Evolutionary conservation across 1,139 yeast genomes (phyloP), one percentile per base, ranked within the genome.

Genomic region (Waltiozyma sp.): DNA sequence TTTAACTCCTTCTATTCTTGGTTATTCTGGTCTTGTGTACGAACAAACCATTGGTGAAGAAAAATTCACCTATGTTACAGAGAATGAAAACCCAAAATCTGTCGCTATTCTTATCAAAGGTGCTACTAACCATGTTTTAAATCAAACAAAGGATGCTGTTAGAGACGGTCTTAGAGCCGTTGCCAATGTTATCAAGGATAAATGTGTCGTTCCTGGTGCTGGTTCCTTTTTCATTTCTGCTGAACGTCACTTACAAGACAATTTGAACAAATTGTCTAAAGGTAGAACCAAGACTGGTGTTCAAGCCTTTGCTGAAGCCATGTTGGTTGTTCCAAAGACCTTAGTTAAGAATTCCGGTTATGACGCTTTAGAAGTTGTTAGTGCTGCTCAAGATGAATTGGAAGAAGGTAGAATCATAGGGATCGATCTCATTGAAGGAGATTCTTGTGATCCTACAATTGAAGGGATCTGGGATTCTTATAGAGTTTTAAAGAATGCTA

Each of bases 391-490:
- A 64, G 98, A 93, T 64, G 96, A 88, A 63, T 74, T 85, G 48
- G 74, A 72, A 38, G 94, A 85, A 43, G 91, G 83, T 43, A 80
- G 84, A 57, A 73, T 77, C 37, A 96, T 89, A 39, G 99, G 98
- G 46, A 80, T 93, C 45, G 96, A 93, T 61, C 73, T 93, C 53
- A 75, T 77, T 48, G 75, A 91, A 14, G 99, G 99, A 38, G 96
- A 89, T 58, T 94, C 97, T 43, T 82, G 91, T 76, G 97, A 91
- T 60, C 97, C 98, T 40, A 72, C 87, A 10, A 75, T 85, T 44
- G 96, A 87, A 60, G 98, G 98, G 48, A 77, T 93, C 47, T 93
- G 96, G 94, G 99, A 93, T 65, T 84, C 95, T 34, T 91, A 77
- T 69, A 72, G 98, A 53, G 98, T 91, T 38, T 68, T 91, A 48